These are phyloP conservation scores for Fusarium praegraminearum DNA, from an alignment of 2,329 filamentous ascomycete species.

Conservation along the genomic window DNA sequence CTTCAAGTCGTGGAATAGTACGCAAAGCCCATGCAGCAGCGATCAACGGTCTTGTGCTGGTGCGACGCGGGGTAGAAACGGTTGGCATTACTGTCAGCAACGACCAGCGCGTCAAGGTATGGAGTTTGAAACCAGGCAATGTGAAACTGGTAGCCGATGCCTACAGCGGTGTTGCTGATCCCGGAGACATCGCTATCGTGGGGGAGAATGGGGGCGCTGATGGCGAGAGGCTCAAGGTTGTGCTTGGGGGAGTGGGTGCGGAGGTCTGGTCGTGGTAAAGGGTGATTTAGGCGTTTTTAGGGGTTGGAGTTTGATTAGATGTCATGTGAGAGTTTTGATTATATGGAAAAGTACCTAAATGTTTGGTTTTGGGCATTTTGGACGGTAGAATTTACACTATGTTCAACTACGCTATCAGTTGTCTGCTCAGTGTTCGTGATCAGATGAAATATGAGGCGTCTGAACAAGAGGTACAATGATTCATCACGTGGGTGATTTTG, in stretches of 20 bases:
- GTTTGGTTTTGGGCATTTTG: background rate
- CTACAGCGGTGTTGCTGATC: constrained; percentile 71
- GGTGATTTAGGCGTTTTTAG: constrained; percentile 7
- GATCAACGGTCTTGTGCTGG: constrained; percentile 68
- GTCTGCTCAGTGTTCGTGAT: background rate
- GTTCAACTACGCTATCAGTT: background rate
- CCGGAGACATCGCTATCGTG: constrained; percentile 56
- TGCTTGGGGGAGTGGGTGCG: constrained; percentile 43
- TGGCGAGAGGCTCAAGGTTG: constrained; percentile 21
- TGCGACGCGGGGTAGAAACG: constrained; percentile 42
- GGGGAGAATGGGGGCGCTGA: background rate
- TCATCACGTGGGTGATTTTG: background rate
- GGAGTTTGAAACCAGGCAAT: constrained; percentile 54
- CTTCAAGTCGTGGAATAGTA: constrained; percentile 46
- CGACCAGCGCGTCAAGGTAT: constrained; percentile 71
- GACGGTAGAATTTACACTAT: background rate
- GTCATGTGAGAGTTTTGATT: background rate
- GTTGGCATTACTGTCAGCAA: constrained; percentile 65
- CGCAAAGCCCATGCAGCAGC: constrained; percentile 76
- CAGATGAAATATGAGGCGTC: background rate
- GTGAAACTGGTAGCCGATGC: constrained; percentile 61
- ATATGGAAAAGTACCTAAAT: too few relatives aligned
- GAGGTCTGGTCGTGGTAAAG: constrained; percentile 44
- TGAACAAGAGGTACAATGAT: background rate
- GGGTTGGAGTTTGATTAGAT: constrained; percentile 12